phyloP scores from a whole-genome alignment of 495 filamentous ascomycete genomes.

The Hypoxylon rickii region DNA sequence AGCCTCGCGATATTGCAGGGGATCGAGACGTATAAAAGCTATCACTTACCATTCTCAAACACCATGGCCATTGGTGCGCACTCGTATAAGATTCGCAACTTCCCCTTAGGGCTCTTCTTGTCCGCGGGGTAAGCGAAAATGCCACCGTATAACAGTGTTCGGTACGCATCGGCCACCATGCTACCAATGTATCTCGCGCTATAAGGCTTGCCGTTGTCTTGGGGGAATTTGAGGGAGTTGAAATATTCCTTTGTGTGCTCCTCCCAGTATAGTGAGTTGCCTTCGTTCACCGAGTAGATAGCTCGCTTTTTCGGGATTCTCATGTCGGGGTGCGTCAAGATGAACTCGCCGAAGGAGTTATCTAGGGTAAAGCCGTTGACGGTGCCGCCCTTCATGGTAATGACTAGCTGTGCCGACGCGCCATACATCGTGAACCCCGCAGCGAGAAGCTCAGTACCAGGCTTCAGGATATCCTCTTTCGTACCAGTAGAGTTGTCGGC shows the following conservation, averaged over 20 bases:
- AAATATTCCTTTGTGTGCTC: conserved; percentile 87
- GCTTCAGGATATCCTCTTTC: conserved; percentile 82
- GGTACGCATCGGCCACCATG: conserved; percentile 98
- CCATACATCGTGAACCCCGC: conserved; percentile 99
- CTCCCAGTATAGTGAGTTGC: conserved; percentile 95
- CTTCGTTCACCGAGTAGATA: conserved; percentile 99
- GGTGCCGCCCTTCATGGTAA: conserved; percentile 90
- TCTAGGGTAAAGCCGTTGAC: conserved; percentile 99
- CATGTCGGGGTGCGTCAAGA: conserved; percentile 97
- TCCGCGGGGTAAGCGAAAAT: conserved; percentile 98
- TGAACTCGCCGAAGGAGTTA: conserved; percentile 95
- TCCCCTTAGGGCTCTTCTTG: conserved; percentile 97
- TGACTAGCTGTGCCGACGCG: conserved; percentile 91
- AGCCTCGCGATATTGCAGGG: too few relatives aligned
- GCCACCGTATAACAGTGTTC: conserved; percentile 92
- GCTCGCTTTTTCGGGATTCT: conserved; percentile 73
- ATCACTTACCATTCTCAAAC: conserved; percentile 87
- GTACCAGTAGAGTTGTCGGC: conserved; percentile 68
- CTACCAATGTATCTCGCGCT: conserved; percentile 91
- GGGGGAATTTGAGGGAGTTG: conserved; percentile 77
- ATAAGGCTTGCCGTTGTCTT: conserved; percentile 83
- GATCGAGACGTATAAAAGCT: background rate
- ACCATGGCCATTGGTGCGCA: conserved; percentile 99
- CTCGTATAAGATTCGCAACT: conserved; percentile 96
- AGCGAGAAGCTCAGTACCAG: conserved; percentile 89